These are phyloP conservation scores for Lodderomyces margitis DNA, from an alignment of 1,139 yeast species.

Conservation along the genomic window DNA sequence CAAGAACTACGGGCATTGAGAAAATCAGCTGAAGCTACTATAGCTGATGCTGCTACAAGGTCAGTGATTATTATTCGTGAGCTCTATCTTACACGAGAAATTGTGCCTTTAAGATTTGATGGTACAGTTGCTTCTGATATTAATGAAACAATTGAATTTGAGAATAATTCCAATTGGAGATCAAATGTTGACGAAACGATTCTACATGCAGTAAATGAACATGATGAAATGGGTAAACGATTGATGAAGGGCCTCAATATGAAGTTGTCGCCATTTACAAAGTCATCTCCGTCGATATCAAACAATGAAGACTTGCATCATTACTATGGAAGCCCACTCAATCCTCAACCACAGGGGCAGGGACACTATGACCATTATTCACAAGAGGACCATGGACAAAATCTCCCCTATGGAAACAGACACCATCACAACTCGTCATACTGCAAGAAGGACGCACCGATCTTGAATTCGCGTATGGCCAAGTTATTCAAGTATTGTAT, in stretches of 20 bases:
- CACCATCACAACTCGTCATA: background rate
- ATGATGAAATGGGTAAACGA: conserved; percentile 44
- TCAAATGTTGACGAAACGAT: conserved; percentile 60
- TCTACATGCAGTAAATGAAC: conserved; percentile 48
- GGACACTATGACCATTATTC: background rate
- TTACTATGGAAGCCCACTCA: background rate
- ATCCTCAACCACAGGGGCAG: background rate
- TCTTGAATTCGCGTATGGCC: conserved; percentile 36
- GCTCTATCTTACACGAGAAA: conserved; percentile 54
- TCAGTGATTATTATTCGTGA: conserved; percentile 74
- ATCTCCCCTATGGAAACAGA: background rate
- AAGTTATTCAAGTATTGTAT: conserved; percentile 54
- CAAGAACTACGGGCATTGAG: conserved; percentile 76
- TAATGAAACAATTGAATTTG: conserved; percentile 57
- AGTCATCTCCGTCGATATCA: background rate
- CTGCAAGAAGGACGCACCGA: conserved; percentile 12
- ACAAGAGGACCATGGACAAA: background rate
- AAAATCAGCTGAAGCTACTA: conserved; percentile 70
- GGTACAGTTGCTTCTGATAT: conserved; percentile 56
- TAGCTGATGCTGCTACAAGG: conserved; percentile 78
- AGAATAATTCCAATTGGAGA: conserved; percentile 66
- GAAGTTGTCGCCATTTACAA: conserved; percentile 16
- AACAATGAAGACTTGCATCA: background rate
- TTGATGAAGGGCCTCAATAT: conserved; percentile 37
- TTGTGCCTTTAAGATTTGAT: conserved; percentile 52